Conservation (phyloP, 1,284 basidiomycete genomes). For the Ganoderma multipileum region DNA sequence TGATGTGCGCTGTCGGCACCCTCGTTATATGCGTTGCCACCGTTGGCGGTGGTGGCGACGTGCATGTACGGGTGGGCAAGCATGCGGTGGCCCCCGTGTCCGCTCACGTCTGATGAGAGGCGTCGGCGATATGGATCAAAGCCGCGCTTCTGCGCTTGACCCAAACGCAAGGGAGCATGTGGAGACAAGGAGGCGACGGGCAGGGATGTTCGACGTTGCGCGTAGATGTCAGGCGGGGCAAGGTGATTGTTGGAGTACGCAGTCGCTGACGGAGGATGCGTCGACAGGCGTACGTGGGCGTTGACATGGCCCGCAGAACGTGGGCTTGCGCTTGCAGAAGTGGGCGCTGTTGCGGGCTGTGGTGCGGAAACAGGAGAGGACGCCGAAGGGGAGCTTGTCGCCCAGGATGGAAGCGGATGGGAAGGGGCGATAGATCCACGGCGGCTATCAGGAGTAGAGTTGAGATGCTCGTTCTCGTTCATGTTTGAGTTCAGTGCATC, state of each 20-base stretch:
- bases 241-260: conserved; percentile 24
- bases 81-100: conserved; percentile 52
- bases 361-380: conserved; percentile 14
- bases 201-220: conserved; percentile 28
- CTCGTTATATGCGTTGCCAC: conserved; percentile 13
- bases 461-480: conserved; percentile 21
- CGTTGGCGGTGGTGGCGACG: conserved; percentile 46
- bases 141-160: conserved; percentile 43
- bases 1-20: conserved; percentile 18
- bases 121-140: conserved; percentile 30
- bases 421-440: conserved; percentile 26
- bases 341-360: conserved; percentile 16
- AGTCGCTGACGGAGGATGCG: conserved; percentile 28
- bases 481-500: conserved; percentile 15
- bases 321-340: conserved; percentile 5
- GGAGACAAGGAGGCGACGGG: conserved; percentile 23
- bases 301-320: conserved; percentile 13
- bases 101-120: conserved; percentile 49
- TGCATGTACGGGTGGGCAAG: conserved; percentile 67
- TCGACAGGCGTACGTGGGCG: conserved; percentile 26
- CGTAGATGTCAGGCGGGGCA: conserved; percentile 26
- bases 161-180: conserved; percentile 49
- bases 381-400: conserved; percentile 17
- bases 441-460: conserved; percentile 28
- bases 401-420: conserved; percentile 14